Percentiles rank a stretch among this genome's conserved stretches.
Evolutionary conservation across 495 filamentous ascomycete species (phyloP).

Genomic region (Tricharina praecox): DNA sequence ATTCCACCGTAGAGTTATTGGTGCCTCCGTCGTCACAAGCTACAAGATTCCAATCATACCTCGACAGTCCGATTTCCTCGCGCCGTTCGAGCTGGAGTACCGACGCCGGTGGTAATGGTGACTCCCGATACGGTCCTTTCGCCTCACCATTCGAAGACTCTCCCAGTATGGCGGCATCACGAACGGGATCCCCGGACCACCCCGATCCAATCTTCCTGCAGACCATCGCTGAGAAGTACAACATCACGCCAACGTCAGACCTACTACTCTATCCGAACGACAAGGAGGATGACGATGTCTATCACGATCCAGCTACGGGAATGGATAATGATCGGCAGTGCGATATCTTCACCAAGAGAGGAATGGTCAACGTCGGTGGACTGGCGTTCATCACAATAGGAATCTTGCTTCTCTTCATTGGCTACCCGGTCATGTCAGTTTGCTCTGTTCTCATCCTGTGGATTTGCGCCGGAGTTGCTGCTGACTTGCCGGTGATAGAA

Average conservation of each 20-base stretch:
- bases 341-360: conserved; percentile 50
- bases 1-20: conserved; percentile 14
- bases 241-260: conserved; percentile 55
- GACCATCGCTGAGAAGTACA: conserved; percentile 63
- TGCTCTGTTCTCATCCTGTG: too few species aligned
- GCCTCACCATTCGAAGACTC: conserved; percentile 33
- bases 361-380: conserved; percentile 50
- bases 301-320: conserved; percentile 52
- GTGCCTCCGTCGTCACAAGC: conserved; percentile 8
- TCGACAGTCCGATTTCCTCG: conserved; percentile 26
- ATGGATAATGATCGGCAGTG: conserved; percentile 49
- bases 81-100: conserved; percentile 48
- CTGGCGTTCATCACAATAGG: conserved; percentile 44
- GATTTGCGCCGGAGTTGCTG: background rate
- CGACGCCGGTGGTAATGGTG: conserved; percentile 39
- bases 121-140: conserved; percentile 32
- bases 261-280: conserved; percentile 57
- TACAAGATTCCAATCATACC: conserved; percentile 6
- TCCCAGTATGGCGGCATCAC: conserved; percentile 1
- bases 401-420: conserved; percentile 51
- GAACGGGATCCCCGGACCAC: conserved; percentile 29
- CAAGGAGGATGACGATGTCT: conserved; percentile 60
- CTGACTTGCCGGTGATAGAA: conserved; percentile 32
- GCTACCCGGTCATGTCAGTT: conserved; percentile 54
- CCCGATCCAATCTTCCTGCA: conserved; percentile 51